Evolutionary conservation across 108 stramenopile genomes (phyloP).

Genomic region (Cyclotella kingstonii): DNA sequence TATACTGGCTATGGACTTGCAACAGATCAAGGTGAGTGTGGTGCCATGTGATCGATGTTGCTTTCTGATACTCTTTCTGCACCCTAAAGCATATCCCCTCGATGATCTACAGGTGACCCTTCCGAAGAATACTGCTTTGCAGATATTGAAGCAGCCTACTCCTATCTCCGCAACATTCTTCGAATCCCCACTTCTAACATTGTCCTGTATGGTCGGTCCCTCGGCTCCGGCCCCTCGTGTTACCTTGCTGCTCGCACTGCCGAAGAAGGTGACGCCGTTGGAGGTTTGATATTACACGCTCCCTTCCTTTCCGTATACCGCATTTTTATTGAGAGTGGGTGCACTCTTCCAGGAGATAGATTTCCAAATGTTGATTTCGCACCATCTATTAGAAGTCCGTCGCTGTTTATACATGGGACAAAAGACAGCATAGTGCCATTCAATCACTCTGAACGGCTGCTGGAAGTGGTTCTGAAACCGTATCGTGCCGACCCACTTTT

Average conservation of each 20-base stretch:
- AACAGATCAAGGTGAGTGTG: conserved; percentile 68
- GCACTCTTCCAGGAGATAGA: conserved; percentile 92
- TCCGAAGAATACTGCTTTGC: conserved; percentile 93
- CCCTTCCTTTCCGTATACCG: conserved; percentile 93
- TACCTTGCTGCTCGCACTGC: conserved; percentile 87
- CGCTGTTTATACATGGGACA: conserved; percentile 91
- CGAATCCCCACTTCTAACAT: conserved; percentile 83
- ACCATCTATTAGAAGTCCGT: conserved; percentile 70
- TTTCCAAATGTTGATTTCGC: conserved; percentile 93
- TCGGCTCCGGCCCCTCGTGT: conserved; percentile 95
- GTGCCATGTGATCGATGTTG: background rate
- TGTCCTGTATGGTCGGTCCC: conserved; percentile 91
- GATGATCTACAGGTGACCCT: conserved; percentile 52
- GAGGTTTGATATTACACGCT: conserved; percentile 94
- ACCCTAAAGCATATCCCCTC: background rate
- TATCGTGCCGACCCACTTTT: conserved; percentile 73
- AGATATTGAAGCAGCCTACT: conserved; percentile 91
- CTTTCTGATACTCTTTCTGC: too few relatives aligned
- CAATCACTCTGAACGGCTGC: conserved; percentile 84
- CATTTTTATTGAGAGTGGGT: conserved; percentile 90
- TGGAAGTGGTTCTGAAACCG: conserved; percentile 53
- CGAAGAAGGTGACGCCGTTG: conserved; percentile 69
- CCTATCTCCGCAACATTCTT: conserved; percentile 72
- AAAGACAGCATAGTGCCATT: conserved; percentile 95
- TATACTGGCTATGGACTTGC: conserved; percentile 96